phyloP scores from a whole-genome alignment of 768 basidiomycete species.

The Grammothele lineata region DNA sequence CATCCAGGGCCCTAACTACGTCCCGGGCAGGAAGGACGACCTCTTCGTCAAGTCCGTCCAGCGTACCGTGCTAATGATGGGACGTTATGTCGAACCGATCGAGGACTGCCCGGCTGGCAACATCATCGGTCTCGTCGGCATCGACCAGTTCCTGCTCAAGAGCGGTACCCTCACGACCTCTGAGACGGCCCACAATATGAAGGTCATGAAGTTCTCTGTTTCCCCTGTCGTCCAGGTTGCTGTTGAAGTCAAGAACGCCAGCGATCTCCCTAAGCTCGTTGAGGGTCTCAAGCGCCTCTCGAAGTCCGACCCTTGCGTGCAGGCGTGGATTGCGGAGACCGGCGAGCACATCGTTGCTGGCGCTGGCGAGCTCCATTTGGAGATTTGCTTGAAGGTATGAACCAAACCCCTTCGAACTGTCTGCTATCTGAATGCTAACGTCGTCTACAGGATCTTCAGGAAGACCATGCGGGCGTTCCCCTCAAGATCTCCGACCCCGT shows the following conservation, averaged over 20 bases:
- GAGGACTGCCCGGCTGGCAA: constrained; percentile 99
- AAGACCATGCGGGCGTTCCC: constrained; percentile 99
- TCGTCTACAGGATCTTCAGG: constrained; percentile 81
- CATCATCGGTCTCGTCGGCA: constrained; percentile 98
- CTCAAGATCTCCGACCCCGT: constrained; percentile 98
- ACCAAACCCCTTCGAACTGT: constrained; percentile 5
- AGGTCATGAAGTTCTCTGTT: constrained; percentile 99
- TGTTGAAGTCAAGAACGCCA: constrained; percentile 99
- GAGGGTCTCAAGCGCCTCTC: constrained; percentile 99
- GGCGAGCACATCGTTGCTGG: constrained; percentile 99
- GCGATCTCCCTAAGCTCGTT: constrained; percentile 98
- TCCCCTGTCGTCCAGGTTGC: constrained; percentile 99
- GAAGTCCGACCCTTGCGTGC: constrained; percentile 99
- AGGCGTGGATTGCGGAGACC: constrained; percentile 86
- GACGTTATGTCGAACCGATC: constrained; percentile 96
- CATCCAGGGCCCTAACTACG: constrained; percentile 98
- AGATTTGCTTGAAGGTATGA: constrained; percentile 94
- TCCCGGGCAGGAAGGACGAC: constrained; percentile 98
- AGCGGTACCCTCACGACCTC: constrained; percentile 96
- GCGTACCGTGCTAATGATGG: constrained; percentile 99
- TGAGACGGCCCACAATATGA: constrained; percentile 99
- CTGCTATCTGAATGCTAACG: constrained; percentile 5
- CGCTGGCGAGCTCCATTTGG: constrained; percentile 98
- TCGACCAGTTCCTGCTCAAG: constrained; percentile 99
- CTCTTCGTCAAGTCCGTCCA: constrained; percentile 97